Evolutionary conservation across 2,329 filamentous ascomycete genomes (phyloP), one percentile per base, ranked within the genome.

Genomic region (Diaporthe sp.): DNA sequence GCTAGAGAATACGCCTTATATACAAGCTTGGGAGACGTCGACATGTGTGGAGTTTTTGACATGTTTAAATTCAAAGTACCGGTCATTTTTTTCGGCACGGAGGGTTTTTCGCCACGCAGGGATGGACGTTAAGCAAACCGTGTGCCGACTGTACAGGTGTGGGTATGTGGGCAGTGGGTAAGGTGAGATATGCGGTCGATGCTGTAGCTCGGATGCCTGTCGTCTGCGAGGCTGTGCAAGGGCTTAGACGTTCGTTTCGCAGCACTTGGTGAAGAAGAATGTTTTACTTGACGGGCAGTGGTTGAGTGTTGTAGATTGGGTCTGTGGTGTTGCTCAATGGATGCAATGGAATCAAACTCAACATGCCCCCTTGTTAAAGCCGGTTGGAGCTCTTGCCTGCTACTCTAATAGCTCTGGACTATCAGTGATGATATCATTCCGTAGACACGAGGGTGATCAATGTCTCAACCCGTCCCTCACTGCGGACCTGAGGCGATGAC

Each of bases 371-470:
- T 35, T 66, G n/a, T 44, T 27, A n/a, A 32, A 19, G 2, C 55
- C 5, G n/a, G 12, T 17, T 58, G 19, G 47, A 25, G 39, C 39
- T 42, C 12, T 42, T 8, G 25, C 7, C 5, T 42, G n/a, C 32
- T 30, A 5, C 22, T 72, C 15, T 30, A 27, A 51, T 66, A 35
- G 44, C 44, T 5, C 22, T 37, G 47, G 37, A 37, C 51, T 35
- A 44, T 44, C 25, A 71, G 59, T 50, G 73, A 72, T 75, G 73
- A 75, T 75, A 72, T 75, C 73, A 75, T 72, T n/a, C 9, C 27
- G 30, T 51, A 37, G 30, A 51, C n/a, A 70, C 55, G 39, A 70
- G 42, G 63, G 63, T 55, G 47, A 58, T 70, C 51, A 69, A 42
- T 65, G 42, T 37, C 58, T 50, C 12, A 47, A 63, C 32, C 42